Percentiles rank a stretch among this genome's conserved stretches.
Conservation (phyloP, 139 green algal species). For the Diplosphaera chodatii region DNA sequence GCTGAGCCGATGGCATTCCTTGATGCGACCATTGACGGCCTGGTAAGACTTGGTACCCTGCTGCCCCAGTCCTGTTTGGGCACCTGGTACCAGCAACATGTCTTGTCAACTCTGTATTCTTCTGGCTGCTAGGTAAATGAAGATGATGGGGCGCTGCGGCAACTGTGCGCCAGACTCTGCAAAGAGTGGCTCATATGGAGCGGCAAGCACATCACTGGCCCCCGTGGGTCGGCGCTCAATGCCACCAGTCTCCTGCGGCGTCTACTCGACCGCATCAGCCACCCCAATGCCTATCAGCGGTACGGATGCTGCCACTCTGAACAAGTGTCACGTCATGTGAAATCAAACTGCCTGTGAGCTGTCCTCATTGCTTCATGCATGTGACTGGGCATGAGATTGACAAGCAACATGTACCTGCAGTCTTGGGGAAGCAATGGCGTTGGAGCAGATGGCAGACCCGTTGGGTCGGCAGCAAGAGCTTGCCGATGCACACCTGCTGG, state of each 20-base stretch:
- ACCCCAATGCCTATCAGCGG: slow-evolving; percentile 19
- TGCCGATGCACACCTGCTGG: slow-evolving; percentile 10
- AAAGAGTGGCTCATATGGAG: neutral
- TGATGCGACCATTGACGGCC: slow-evolving; percentile 14
- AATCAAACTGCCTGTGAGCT: too few relatives aligned
- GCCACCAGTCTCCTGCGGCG: slow-evolving; percentile 15
- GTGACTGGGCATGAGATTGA: too few relatives aligned
- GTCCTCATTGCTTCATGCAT: too few relatives aligned
- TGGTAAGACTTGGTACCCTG: neutral
- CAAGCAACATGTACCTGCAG: too few relatives aligned
- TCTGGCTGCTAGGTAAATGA: neutral
- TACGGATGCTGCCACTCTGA: neutral
- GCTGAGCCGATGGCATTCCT: slow-evolving; percentile 19
- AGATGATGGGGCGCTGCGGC: slow-evolving; percentile 1
- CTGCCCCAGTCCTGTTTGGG: too few relatives aligned
- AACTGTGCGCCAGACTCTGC: slow-evolving; percentile 9
- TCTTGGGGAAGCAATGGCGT: slow-evolving; percentile 7
- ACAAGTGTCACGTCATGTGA: too few relatives aligned
- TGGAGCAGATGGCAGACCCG: slow-evolving; percentile 4
- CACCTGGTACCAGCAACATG: too few relatives aligned
- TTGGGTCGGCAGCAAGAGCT: neutral
- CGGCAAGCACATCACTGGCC: neutral
- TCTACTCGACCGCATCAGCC: slow-evolving; percentile 13
- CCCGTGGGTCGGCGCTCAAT: slow-evolving; percentile 2
- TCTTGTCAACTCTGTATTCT: too few relatives aligned